Evolutionary conservation across 2,329 filamentous ascomycete species (phyloP).

Genomic region (Claviceps digitariae): DNA sequence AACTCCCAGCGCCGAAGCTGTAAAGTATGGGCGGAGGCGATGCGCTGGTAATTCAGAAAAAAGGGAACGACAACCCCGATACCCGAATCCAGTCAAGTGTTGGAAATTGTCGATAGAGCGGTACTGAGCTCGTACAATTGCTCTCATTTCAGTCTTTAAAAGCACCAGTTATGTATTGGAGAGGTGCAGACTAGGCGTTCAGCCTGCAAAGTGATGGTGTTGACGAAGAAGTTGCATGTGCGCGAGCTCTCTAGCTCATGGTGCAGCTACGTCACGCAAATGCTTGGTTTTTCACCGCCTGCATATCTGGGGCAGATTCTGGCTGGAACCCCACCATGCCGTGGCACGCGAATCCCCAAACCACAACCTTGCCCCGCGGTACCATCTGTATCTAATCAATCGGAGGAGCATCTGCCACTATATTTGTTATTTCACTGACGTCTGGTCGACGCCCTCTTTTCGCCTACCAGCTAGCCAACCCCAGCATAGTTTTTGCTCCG

Average conservation of each 20-base stretch:
- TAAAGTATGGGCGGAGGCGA: neutral
- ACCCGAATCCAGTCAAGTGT: neutral
- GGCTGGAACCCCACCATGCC: neutral
- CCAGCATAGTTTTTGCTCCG: neutral
- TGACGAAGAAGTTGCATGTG: neutral
- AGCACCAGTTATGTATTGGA: neutral
- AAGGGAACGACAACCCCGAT: neutral
- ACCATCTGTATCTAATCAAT: neutral
- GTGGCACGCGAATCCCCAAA: neutral
- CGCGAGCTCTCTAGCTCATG: neutral
- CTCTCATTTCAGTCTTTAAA: conserved; percentile 8
- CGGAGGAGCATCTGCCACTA: neutral
- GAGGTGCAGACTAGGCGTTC: neutral
- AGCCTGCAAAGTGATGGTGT: neutral
- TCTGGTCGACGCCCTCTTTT: neutral
- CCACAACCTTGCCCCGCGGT: neutral
- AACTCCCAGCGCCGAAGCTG: neutral
- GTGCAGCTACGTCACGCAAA: neutral
- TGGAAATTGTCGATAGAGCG: neutral
- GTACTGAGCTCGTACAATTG: neutral
- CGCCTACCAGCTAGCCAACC: neutral
- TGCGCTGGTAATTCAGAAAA: neutral
- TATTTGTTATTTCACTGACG: neutral
- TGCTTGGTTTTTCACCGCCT: neutral
- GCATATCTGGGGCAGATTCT: neutral